Percentiles rank a stretch among this genome's conserved stretches.
These are phyloP conservation scores for Obba rivulosa DNA, from an alignment of 768 basidiomycete species.

Conservation along the genomic window DNA sequence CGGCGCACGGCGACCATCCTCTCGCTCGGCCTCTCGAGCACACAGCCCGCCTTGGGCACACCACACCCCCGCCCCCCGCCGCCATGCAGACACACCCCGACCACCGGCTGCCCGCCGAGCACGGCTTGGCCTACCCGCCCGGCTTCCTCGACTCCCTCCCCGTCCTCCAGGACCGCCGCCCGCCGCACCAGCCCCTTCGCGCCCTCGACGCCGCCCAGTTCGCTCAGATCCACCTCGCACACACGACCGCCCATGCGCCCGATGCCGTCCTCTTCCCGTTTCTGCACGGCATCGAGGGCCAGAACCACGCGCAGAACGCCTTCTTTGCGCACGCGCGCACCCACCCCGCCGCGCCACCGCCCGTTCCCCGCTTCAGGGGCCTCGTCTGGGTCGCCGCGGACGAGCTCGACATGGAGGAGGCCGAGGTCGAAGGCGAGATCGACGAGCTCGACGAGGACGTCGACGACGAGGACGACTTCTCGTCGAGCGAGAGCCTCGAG, in stretches of 20 bases:
- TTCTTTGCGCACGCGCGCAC: constrained; percentile 55
- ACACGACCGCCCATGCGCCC: constrained; percentile 65
- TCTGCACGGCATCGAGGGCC: constrained; percentile 80
- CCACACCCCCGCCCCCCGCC: not conserved
- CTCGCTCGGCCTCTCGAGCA: not conserved
- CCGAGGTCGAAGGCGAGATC: constrained; percentile 22
- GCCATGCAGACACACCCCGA: constrained; percentile 5
- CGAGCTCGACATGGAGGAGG: constrained; percentile 41
- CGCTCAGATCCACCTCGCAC: constrained; percentile 54
- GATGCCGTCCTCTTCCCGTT: constrained; percentile 86
- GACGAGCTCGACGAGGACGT: constrained; percentile 25
- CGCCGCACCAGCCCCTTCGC: constrained; percentile 35
- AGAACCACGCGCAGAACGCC: constrained; percentile 71
- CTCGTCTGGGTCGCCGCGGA: constrained; percentile 81
- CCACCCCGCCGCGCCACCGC: constrained; percentile 5
- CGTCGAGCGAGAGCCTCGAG: constrained; percentile 21
- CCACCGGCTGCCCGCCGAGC: constrained; percentile 7
- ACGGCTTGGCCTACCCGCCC: constrained; percentile 16
- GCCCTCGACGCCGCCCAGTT: constrained; percentile 44
- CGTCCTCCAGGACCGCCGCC: constrained; percentile 27
- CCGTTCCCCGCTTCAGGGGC: constrained; percentile 46
- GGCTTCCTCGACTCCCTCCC: constrained; percentile 18
- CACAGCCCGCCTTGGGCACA: not conserved
- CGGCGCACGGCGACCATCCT: constrained; percentile 1
- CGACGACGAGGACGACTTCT: constrained; percentile 27